Conservation (phyloP, 257 asterid species). For the Solanum stenotomum region DNA sequence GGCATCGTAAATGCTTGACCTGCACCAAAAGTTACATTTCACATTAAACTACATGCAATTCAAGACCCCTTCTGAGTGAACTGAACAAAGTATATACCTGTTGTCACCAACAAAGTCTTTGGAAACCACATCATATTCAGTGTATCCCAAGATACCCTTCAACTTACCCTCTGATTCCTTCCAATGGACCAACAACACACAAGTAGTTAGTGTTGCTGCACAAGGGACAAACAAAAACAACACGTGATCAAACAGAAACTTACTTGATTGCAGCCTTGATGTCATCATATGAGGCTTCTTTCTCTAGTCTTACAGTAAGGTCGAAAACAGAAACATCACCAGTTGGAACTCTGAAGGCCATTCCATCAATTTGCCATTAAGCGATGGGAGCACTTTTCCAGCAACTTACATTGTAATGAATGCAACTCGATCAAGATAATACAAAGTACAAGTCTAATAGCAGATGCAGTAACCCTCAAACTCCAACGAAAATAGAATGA, state of each 20-base stretch:
- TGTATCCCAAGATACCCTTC: constrained; percentile 76
- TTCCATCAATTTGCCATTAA: constrained; percentile 71
- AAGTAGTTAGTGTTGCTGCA: not conserved
- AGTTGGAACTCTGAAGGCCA: constrained; percentile 81
- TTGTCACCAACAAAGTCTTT: constrained; percentile 66
- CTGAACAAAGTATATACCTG: constrained; percentile 22
- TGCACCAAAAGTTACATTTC: constrained; percentile 9
- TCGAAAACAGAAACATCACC: constrained; percentile 78
- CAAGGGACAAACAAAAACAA: not conserved
- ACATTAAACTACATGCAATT: not conserved
- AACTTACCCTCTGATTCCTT: constrained; percentile 67
- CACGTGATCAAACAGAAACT: not conserved
- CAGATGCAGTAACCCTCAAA: not conserved
- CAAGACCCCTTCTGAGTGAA: not conserved
- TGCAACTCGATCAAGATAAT: constrained; percentile 5
- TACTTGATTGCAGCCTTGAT: constrained; percentile 69
- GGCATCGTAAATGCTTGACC: constrained; percentile 76
- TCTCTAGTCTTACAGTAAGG: constrained; percentile 64
- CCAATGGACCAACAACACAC: constrained; percentile 15
- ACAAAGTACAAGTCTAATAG: not conserved
- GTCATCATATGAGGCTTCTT: constrained; percentile 55
- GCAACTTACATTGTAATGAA: constrained; percentile 41
- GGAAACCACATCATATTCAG: constrained; percentile 73
- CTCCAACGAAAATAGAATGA: not conserved
- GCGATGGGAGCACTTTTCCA: constrained; percentile 74